Percentiles rank a stretch among this genome's conserved stretches.
phyloP scores from a whole-genome alignment of 1,139 yeast genomes.

The Blastobotrys malaysiensis region DNA sequence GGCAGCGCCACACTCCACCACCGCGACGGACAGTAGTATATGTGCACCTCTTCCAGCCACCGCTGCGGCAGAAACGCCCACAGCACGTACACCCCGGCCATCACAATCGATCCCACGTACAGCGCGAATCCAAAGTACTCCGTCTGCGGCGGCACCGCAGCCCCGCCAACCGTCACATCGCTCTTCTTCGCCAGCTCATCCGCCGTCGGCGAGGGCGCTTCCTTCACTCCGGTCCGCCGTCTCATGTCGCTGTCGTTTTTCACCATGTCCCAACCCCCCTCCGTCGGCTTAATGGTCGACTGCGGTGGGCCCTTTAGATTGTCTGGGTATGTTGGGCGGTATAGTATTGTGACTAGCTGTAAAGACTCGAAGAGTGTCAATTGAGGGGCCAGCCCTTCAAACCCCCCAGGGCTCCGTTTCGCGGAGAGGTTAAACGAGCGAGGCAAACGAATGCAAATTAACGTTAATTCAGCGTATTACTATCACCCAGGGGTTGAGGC shows the following conservation, averaged over 20 bases:
- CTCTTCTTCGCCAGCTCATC: constrained; percentile 57
- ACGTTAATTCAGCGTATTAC: too few relatives aligned
- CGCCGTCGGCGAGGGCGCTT: constrained; percentile 2
- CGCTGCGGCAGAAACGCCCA: constrained; percentile 69
- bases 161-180: constrained; percentile 68
- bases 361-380: neutral
- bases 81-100: constrained; percentile 48
- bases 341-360: too few relatives aligned
- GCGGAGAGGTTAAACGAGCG: too few relatives aligned
- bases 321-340: too few relatives aligned
- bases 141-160: constrained; percentile 56
- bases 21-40: constrained; percentile 73
- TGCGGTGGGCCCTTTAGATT: too few relatives aligned
- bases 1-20: constrained; percentile 88
- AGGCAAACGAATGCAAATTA: too few relatives aligned
- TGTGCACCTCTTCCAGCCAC: constrained; percentile 47
- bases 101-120: constrained; percentile 55
- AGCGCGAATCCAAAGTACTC: constrained; percentile 80
- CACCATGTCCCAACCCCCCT: too few relatives aligned
- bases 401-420: neutral
- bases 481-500: too few relatives aligned
- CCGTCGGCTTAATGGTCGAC: too few relatives aligned
- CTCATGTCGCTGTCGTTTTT: neutral
- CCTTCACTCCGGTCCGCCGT: neutral
- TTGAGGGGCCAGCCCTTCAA: neutral